These are phyloP conservation scores for Fistulina hepatica DNA, from an alignment of 1,284 basidiomycete genomes.

Conservation along the genomic window DNA sequence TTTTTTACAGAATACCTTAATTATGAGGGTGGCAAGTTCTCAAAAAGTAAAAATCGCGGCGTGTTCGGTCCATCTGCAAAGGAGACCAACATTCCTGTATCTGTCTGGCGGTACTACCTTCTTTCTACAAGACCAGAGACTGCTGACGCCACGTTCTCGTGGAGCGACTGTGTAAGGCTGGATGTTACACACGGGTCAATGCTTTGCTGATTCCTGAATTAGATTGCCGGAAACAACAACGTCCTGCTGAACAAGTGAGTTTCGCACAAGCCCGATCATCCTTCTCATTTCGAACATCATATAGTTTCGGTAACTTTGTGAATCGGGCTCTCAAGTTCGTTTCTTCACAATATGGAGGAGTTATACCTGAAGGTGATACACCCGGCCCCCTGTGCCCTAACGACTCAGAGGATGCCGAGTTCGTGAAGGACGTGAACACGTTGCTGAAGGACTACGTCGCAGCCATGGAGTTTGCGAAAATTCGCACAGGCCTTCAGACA, in stretches of 20 bases:
- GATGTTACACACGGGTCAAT: neutral
- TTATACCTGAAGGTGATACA: slow-evolving; percentile 70
- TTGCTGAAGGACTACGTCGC: slow-evolving; percentile 77
- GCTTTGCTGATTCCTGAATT: slow-evolving; percentile 4
- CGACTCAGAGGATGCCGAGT: slow-evolving; percentile 63
- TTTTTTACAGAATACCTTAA: slow-evolving; percentile 78
- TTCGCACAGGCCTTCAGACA: slow-evolving; percentile 77
- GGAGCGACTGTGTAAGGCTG: slow-evolving; percentile 80
- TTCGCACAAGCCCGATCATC: neutral
- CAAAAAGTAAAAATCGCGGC: slow-evolving; percentile 92
- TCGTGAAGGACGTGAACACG: slow-evolving; percentile 73
- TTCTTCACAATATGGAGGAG: slow-evolving; percentile 73
- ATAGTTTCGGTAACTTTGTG: slow-evolving; percentile 93
- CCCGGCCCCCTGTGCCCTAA: slow-evolving; percentile 59
- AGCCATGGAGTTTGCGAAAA: slow-evolving; percentile 86
- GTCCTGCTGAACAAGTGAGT: slow-evolving; percentile 86
- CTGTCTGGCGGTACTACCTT: slow-evolving; percentile 97
- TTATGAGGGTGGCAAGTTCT: slow-evolving; percentile 99
- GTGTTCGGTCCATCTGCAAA: slow-evolving; percentile 95
- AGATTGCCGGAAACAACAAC: slow-evolving; percentile 90
- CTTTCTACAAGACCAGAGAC: slow-evolving; percentile 91
- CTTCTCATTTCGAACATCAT: neutral
- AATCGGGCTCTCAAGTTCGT: slow-evolving; percentile 93
- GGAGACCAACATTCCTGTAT: slow-evolving; percentile 85
- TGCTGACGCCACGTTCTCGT: slow-evolving; percentile 93